Evolutionary conservation across 1,284 basidiomycete species (phyloP), one percentile per base, ranked within the genome.

Genomic region (Rhodotorula sp.): DNA sequence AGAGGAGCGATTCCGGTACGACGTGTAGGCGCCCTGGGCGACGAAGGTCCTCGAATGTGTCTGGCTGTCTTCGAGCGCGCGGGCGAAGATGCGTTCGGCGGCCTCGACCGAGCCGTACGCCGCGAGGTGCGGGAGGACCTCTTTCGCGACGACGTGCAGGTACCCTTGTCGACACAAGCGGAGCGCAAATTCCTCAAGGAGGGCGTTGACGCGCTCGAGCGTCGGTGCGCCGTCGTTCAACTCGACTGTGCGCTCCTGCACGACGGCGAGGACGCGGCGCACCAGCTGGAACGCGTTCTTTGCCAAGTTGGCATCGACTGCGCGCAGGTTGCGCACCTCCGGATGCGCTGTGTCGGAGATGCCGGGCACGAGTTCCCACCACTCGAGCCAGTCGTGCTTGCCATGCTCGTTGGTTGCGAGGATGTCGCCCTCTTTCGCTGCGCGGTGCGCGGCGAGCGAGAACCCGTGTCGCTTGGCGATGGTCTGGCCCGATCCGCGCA

Each of bases 351-450:
- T 16, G 44, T 65, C 64, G 8, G 55, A n/a, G 21, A 67, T n/a
- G 52, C 13, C 8, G 2, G 67, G 72, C 19, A 60, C 59, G 25
- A 73, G 60, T 12, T 49, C 13, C 68, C 68, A 73, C 72, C 72
- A 73, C 23, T 60, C 49, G 23, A 68, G 23, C 72, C 72, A 73
- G n/a, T 52, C 44, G 16, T 44, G 48, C 19, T 64, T 46, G 9
- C 49, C n/a, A 13, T 41, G 7, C 0, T 45, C 52, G 25, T 50
- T 23, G 19, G 16, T 25, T 2, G 25, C 41, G 52, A 55, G 5
- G 52, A 54, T 17, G 45, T 19, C 44, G 14, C 46, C 25, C 34
- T 1, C 12, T 4, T 17, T 3, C n/a, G n/a, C n/a, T 34, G 34
- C 42, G 17, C 13, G 27, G 25, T n/a, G 41, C 48, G 68, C 61